Evolutionary conservation across 2,329 filamentous ascomycete genomes (phyloP), one percentile per base, ranked within the genome.

Genomic region (Diplodia sapinea): DNA sequence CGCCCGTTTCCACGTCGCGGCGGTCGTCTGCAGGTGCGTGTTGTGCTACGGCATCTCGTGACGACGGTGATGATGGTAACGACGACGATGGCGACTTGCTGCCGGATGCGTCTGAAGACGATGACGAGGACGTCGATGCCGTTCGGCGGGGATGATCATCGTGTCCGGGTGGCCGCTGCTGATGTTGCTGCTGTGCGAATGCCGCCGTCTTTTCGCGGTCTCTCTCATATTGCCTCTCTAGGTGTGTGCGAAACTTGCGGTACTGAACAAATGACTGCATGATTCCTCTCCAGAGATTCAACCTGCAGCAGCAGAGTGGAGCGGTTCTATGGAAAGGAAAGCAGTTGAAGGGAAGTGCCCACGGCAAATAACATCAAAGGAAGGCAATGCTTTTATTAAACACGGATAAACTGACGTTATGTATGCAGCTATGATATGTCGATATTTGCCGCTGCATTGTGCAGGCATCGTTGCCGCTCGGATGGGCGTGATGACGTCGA

Each of bases 191-290:
- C 15, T 36, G 43, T 29, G 43, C 43, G 3, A 66, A 23, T n/a
- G 65, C 31, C 31, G 43, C 20, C 1, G 54, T 43, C 15, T 70
- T 69, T 36, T 70, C 68, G 11, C 43, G 23, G 38, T 71, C 68
- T 49, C 67, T 67, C 20, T 56, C 63, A 23, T 70, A 67, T 55
- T 72, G 67, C 20, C 56, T 40, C 49, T 71, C 62, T 2, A 71
- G 66, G 56, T 69, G 69, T 23, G 57, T 65, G 13, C 70, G 68
- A 15, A 74, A 71, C 29, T 65, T 69, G 12, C 69, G 70, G 38
- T 75, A 74, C 56, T 74, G 72, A 11, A 71, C 33, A 40, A 73
- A 69, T 1, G 74, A 76, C 33, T 75, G 73, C 74, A 75, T 76
- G 5, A 3, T 67, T 33, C 9, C 43, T 12, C 51, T 36, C 23